Percentiles rank a stretch among this genome's conserved stretches.
Conservation (phyloP, 768 basidiomycete species). For the Russula sp. region DNA sequence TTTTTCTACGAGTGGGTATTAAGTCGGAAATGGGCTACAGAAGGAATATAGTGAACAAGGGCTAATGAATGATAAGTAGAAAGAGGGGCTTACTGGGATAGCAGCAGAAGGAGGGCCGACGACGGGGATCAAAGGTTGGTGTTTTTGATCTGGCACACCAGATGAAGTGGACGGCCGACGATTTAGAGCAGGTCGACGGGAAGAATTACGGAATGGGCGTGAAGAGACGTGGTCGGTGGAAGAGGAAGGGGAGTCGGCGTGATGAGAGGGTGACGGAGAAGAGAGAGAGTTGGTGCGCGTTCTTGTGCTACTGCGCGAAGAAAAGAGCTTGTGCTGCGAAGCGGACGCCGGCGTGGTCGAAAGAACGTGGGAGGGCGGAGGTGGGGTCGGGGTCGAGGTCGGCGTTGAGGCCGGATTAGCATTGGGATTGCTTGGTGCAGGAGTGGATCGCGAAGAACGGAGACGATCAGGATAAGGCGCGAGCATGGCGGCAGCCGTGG, state of each 20-base stretch:
- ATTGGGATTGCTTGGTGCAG: background rate
- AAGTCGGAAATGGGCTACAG: constrained; percentile 28
- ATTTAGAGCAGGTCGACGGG: background rate
- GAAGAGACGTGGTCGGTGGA: background rate
- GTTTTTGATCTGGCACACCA: constrained; percentile 14
- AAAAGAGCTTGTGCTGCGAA: constrained; percentile 3
- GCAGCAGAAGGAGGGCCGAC: constrained; percentile 14
- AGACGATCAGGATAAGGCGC: constrained; percentile 25
- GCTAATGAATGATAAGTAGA: background rate
- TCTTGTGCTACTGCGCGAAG: constrained; percentile 12
- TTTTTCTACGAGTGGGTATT: constrained; percentile 25
- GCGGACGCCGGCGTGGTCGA: background rate
- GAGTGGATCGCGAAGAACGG: constrained; percentile 5
- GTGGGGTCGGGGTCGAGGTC: background rate
- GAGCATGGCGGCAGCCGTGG: constrained; percentile 14
- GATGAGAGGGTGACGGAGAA: background rate
- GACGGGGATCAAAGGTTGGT: background rate
- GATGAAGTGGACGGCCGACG: constrained; percentile 26
- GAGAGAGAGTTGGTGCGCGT: constrained; percentile 25
- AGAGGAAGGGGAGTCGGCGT: background rate
- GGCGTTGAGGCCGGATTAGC: background rate
- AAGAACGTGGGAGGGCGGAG: background rate
- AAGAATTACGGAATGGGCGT: constrained; percentile 1
- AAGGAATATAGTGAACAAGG: background rate
- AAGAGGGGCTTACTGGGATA: constrained; percentile 17